These are phyloP conservation scores for Nemania abortiva DNA, from an alignment of 2,329 filamentous ascomycete species.

Conservation along the genomic window DNA sequence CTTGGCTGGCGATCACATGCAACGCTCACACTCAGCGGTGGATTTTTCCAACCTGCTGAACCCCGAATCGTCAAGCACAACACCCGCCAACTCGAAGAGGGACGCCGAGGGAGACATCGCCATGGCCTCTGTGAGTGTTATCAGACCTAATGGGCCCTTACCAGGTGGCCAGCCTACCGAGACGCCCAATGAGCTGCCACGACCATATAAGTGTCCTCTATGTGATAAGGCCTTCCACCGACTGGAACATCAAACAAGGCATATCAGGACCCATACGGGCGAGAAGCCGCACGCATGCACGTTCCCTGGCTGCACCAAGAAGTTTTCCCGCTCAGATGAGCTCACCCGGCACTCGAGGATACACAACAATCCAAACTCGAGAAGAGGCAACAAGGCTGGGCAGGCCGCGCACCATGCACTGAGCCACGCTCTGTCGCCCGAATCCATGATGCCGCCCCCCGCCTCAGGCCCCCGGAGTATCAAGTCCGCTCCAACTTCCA, in stretches of 20 bases:
- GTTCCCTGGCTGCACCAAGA: slow-evolving; percentile 95
- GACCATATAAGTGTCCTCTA: slow-evolving; percentile 97
- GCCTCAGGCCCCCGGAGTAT: slow-evolving; percentile 77
- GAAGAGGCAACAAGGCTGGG: slow-evolving; percentile 85
- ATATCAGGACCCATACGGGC: slow-evolving; percentile 97
- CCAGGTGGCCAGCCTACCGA: slow-evolving; percentile 72
- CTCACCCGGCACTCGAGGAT: slow-evolving; percentile 96
- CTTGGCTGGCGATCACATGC: slow-evolving; percentile 73
- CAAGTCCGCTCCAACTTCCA: slow-evolving; percentile 87
- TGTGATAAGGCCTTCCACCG: slow-evolving; percentile 99
- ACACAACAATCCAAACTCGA: slow-evolving; percentile 98
- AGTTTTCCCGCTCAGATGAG: slow-evolving; percentile 96
- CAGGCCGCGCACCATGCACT: slow-evolving; percentile 60
- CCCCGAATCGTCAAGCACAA: slow-evolving; percentile 59
- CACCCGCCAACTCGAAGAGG: slow-evolving; percentile 49
- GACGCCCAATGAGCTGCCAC: slow-evolving; percentile 78
- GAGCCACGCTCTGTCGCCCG: slow-evolving; percentile 61
- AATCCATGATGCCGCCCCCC: slow-evolving; percentile 81
- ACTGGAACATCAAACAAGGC: slow-evolving; percentile 89
- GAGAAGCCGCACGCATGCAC: slow-evolving; percentile 98
- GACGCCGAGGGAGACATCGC: slow-evolving; percentile 56
- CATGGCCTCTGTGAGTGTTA: slow-evolving; percentile 67
- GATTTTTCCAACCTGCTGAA: slow-evolving; percentile 83
- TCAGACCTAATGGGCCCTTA: slow-evolving; percentile 72
- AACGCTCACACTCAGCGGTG: slow-evolving; percentile 78